These are phyloP conservation scores for Trichoderma koningiopsis DNA, from an alignment of 2,329 filamentous ascomycete genomes.

Conservation along the genomic window DNA sequence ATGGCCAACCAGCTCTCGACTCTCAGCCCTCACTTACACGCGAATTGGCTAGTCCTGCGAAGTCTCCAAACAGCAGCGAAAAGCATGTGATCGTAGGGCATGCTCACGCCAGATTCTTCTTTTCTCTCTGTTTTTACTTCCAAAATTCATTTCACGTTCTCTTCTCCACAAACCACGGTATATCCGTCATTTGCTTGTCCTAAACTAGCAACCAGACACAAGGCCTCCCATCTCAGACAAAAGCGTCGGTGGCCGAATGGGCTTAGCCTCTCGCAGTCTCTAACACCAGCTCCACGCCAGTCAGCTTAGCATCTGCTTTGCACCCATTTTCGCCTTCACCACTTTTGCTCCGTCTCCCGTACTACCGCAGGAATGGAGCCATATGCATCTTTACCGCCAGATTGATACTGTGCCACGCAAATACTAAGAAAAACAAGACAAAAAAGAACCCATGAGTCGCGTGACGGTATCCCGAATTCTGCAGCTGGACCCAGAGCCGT, in stretches of 20 bases:
- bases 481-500: neutral
- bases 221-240: neutral
- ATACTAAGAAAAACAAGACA: neutral
- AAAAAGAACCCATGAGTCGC: slow-evolving; percentile 6
- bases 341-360: neutral
- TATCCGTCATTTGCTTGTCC: slow-evolving; percentile 15
- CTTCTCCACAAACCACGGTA: slow-evolving; percentile 6
- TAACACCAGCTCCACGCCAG: slow-evolving; percentile 18
- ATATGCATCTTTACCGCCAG: slow-evolving; percentile 15
- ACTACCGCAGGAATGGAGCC: slow-evolving; percentile 14
- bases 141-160: neutral
- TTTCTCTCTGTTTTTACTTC: neutral
- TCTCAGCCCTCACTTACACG: neutral
- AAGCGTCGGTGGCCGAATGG: slow-evolving; percentile 16
- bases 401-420: neutral
- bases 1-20: neutral
- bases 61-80: neutral
- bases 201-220: slow-evolving; percentile 12
- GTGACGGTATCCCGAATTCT: slow-evolving; percentile 18
- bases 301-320: neutral
- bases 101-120: neutral
- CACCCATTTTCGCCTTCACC: neutral
- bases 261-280: slow-evolving; percentile 8
- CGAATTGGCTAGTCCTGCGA: neutral
- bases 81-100: neutral